These are phyloP conservation scores for Saccharomyces eubayanus DNA, from an alignment of 805 yeast species.

Conservation along the genomic window DNA sequence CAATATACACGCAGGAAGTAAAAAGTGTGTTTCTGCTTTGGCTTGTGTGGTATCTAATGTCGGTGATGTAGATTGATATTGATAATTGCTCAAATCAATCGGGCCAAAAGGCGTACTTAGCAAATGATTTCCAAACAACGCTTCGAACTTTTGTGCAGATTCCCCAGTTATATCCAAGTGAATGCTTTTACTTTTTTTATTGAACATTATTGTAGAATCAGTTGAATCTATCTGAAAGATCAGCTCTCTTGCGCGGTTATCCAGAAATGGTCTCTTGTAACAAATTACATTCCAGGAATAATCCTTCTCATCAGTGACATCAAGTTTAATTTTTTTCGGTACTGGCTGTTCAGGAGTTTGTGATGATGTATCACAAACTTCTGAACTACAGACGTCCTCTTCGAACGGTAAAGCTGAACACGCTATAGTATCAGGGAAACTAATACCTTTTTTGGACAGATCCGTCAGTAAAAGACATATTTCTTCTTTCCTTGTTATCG, in stretches of 20 bases:
- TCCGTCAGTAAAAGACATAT: constrained; percentile 46
- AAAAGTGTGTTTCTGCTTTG: constrained; percentile 2
- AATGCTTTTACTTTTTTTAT: constrained; percentile 23
- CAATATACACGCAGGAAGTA: constrained; percentile 19
- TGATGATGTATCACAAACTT: not conserved
- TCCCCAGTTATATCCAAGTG: constrained; percentile 17
- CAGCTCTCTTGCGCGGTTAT: constrained; percentile 33
- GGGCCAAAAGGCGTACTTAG: not conserved
- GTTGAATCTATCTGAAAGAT: constrained; percentile 35
- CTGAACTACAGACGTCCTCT: not conserved
- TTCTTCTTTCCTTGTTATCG: constrained; percentile 45
- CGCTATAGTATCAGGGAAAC: constrained; percentile 4
- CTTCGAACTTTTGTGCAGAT: constrained; percentile 12
- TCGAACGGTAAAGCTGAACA: not conserved
- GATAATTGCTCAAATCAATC: constrained; percentile 5
- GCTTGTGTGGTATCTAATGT: constrained; percentile 1
- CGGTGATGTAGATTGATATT: constrained; percentile 2
- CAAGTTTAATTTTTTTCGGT: constrained; percentile 10
- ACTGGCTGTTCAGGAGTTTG: constrained; percentile 7
- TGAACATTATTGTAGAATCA: constrained; percentile 27
- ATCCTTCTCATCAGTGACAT: not conserved
- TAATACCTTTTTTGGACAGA: constrained; percentile 34
- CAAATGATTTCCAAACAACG: constrained; percentile 8
- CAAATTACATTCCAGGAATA: constrained; percentile 15
- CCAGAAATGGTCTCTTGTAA: constrained; percentile 43